A percentile compares a stretch with the other conserved stretches of the same genome.
These are phyloP conservation scores for Auriculariales sp. DNA, from an alignment of 768 basidiomycete genomes.

Conservation along the genomic window DNA sequence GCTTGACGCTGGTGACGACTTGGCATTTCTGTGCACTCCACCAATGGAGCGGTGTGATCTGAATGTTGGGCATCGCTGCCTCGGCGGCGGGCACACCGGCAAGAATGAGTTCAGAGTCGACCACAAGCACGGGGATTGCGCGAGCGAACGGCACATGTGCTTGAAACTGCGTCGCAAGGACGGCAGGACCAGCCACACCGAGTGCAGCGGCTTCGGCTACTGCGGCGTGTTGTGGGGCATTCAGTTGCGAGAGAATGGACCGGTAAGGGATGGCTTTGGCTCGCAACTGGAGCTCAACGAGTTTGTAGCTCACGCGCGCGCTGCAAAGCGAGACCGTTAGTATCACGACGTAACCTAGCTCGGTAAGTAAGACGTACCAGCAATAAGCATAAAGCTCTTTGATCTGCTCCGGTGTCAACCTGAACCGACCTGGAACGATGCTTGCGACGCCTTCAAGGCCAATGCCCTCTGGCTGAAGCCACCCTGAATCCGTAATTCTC, in stretches of 20 bases:
- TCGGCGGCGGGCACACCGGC: slow-evolving; percentile 77
- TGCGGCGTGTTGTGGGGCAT: slow-evolving; percentile 19
- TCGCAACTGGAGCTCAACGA: slow-evolving; percentile 80
- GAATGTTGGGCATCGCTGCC: slow-evolving; percentile 85
- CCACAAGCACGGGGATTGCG: slow-evolving; percentile 71
- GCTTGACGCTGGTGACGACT: slow-evolving; percentile 80
- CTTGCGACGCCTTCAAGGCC: slow-evolving; percentile 5
- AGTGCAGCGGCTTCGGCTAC: background rate
- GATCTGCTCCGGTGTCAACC: slow-evolving; percentile 56
- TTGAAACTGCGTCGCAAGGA: slow-evolving; percentile 10
- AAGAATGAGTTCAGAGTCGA: slow-evolving; percentile 67
- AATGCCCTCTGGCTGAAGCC: too few species aligned
- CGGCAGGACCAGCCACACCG: background rate
- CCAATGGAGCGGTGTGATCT: slow-evolving; percentile 81
- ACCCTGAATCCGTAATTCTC: slow-evolving; percentile 9
- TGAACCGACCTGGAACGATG: slow-evolving; percentile 25
- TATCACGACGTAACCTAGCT: background rate
- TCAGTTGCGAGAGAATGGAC: slow-evolving; percentile 46
- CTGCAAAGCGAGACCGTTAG: slow-evolving; percentile 20
- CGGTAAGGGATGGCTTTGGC: slow-evolving; percentile 62
- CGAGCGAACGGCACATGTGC: slow-evolving; percentile 64
- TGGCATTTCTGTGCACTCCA: slow-evolving; percentile 72
- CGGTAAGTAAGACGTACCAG: slow-evolving; percentile 36
- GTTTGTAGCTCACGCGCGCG: slow-evolving; percentile 80
- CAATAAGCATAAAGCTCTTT: slow-evolving; percentile 78